Percentiles rank a stretch among this genome's conserved stretches.
These are phyloP conservation scores for Phytophthora podocarpi DNA, from an alignment of 352 stramenopile species.

Conservation along the genomic window DNA sequence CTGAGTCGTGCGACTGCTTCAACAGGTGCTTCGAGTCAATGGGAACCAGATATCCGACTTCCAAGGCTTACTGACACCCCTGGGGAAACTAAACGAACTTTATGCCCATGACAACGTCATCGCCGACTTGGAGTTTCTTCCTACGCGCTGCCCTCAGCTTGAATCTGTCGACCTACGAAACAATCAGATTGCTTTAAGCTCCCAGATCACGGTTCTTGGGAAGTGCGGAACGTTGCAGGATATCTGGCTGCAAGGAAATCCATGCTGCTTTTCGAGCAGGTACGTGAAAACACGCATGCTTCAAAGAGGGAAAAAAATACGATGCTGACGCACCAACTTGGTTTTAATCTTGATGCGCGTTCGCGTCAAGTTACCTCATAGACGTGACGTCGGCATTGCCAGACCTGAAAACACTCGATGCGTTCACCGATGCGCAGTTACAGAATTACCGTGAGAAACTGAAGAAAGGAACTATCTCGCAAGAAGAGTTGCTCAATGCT, in stretches of 20 bases:
- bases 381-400: slow-evolving; percentile 50
- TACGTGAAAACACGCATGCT: too few species aligned
- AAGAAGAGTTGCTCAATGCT: slow-evolving; percentile 36
- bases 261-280: slow-evolving; percentile 61
- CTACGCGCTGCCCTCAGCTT: slow-evolving; percentile 47
- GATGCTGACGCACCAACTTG: neutral
- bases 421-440: slow-evolving; percentile 52
- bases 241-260: slow-evolving; percentile 75
- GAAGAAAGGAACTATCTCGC: slow-evolving; percentile 43
- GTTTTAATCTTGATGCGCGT: neutral
- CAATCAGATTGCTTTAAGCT: slow-evolving; percentile 47
- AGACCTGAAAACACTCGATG: slow-evolving; percentile 69
- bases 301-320: neutral
- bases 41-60: slow-evolving; percentile 55
- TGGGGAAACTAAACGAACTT: slow-evolving; percentile 66
- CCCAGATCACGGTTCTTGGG: slow-evolving; percentile 29
- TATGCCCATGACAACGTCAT: slow-evolving; percentile 67
- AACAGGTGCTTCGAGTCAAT: slow-evolving; percentile 53
- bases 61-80: slow-evolving; percentile 37
- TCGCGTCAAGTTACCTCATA: slow-evolving; percentile 52
- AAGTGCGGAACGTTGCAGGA: slow-evolving; percentile 49
- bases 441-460: slow-evolving; percentile 51
- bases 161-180: slow-evolving; percentile 79
- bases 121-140: slow-evolving; percentile 33
- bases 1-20: neutral